Evolutionary conservation across 371 early-diverging fungal species (phyloP).

Genomic region (Rhizopus arrhizus): DNA sequence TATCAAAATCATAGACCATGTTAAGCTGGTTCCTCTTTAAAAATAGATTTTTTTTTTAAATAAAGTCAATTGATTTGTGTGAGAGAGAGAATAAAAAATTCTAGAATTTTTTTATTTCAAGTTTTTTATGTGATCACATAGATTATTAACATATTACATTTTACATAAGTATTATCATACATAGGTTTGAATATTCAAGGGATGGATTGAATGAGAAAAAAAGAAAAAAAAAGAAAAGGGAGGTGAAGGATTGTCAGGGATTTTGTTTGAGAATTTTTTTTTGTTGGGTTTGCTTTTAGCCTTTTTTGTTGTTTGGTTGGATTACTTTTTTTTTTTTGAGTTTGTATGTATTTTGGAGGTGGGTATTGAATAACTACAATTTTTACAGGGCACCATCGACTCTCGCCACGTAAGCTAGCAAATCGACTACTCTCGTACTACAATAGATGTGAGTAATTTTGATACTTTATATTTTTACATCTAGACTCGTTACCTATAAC

Average conservation of each 20-base stretch:
- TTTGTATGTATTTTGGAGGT: conserved; percentile 15
- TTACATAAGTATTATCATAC: too few species aligned
- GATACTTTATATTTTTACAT: conserved; percentile 21
- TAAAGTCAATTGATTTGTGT: too few species aligned
- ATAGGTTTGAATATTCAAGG: too few species aligned
- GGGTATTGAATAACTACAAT: conserved; percentile 1
- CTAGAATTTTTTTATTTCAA: conserved; percentile 3
- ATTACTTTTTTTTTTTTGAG: conserved; percentile 21
- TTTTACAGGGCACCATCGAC: conserved; percentile 41
- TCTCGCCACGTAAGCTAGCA: conserved; percentile 72
- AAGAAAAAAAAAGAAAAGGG: conserved; percentile 6
- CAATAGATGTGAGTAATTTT: conserved; percentile 22
- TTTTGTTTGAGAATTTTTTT: too few species aligned
- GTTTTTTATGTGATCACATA: conserved; percentile 22
- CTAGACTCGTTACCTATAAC: conserved; percentile 69
- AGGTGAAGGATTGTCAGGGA: conserved; percentile 2
- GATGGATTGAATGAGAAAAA: background rate
- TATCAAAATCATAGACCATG: conserved; percentile 64
- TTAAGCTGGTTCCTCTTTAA: conserved; percentile 63
- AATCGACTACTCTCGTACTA: conserved; percentile 76
- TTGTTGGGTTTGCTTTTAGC: conserved; percentile 1
- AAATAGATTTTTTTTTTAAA: background rate
- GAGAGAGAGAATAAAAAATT: background rate
- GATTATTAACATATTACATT: too few species aligned
- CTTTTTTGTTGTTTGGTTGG: conserved; percentile 17